phyloP scores from a whole-genome alignment of 163 green algal genomes.

The Volvox carteri region DNA sequence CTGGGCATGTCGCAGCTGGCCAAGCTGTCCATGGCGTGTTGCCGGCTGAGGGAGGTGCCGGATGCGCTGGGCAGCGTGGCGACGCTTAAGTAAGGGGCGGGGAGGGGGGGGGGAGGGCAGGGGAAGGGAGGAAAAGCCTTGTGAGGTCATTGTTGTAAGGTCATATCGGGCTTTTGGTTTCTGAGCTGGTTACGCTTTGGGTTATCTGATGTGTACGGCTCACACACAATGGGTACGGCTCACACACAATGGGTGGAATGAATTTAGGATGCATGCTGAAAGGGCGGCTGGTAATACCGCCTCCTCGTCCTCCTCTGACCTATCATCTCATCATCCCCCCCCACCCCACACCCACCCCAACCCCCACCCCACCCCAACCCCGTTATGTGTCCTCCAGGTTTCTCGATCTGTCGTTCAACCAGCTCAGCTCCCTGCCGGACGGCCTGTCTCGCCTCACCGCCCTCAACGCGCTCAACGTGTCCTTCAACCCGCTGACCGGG shows the following conservation, averaged over 20 bases:
- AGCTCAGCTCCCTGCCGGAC: slow-evolving; percentile 48
- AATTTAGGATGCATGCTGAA: no score
- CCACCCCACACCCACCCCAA: neutral
- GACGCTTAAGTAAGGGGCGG: slow-evolving; percentile 50
- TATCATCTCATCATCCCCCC: no score
- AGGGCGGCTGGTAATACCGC: no score
- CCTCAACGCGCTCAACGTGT: slow-evolving; percentile 76
- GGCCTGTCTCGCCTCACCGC: slow-evolving; percentile 55
- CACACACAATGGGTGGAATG: no score
- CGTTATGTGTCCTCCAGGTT: slow-evolving; percentile 47
- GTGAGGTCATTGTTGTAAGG: no score
- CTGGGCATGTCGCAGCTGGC: slow-evolving; percentile 64
- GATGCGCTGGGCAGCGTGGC: slow-evolving; percentile 44
- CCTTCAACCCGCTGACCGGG: slow-evolving; percentile 78
- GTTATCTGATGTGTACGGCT: no score
- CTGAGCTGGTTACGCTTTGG: no score
- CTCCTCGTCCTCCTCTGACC: no score
- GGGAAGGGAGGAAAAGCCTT: neutral
- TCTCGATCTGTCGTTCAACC: slow-evolving; percentile 75
- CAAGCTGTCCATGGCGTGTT: slow-evolving; percentile 74
- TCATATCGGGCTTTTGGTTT: no score
- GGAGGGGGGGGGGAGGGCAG: neutral
- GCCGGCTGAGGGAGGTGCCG: slow-evolving; percentile 60
- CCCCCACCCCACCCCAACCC: neutral
- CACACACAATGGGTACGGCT: no score